Evolutionary conservation across 495 filamentous ascomycete species (phyloP), one percentile per base, ranked within the genome.

Genomic region (Saxispiralis lemnorum): DNA sequence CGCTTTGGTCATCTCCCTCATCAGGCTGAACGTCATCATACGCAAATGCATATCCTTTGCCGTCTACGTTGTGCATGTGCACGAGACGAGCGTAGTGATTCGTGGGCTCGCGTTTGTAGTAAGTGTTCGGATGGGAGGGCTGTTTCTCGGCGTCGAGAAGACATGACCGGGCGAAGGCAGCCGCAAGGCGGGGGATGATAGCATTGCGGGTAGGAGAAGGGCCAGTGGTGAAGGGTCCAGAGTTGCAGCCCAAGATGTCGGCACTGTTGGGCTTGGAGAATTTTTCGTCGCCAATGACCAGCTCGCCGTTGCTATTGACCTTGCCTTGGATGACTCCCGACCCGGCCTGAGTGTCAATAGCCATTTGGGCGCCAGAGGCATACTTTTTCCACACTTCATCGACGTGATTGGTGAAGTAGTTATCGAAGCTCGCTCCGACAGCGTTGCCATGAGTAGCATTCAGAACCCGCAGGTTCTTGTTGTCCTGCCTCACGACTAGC

Each of bases 71-170:
- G 32, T 66, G 67, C 19, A 56, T 64, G 59, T 86, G 81, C 43
- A 78, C 68, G 44, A 85, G 68, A 12, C 76, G 57, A 14, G 75
- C 60, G 52, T 82, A 86, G 57, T 84, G 78, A 49, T 87, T 87
- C 18, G 81, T 83, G 31, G 71, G 59, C 4, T 51, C 38, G 11
- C 68, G 56, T 41, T 58, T 46, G 52, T 81, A 82, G 52, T 76
- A 80, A 14, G 53, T 55, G 17, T 39, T 43, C 19, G 47, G 48
- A 20, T 36, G 32, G n/a, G 49, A 47, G 12, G 52, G 55, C 19
- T 51, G 44, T 6, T 38, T 15, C 16, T 58, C 47, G 2, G 47
- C 38, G 10, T 39, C 44, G 34, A 81, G 55, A 37, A 83, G 51
- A 16, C 76, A 81, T 5, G 69, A 72, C 14, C 81, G 67, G 56